Base-by-base conservation (phyloP, 371 early-diverging fungal genomes). In the Synchytrium microbalum region DNA sequence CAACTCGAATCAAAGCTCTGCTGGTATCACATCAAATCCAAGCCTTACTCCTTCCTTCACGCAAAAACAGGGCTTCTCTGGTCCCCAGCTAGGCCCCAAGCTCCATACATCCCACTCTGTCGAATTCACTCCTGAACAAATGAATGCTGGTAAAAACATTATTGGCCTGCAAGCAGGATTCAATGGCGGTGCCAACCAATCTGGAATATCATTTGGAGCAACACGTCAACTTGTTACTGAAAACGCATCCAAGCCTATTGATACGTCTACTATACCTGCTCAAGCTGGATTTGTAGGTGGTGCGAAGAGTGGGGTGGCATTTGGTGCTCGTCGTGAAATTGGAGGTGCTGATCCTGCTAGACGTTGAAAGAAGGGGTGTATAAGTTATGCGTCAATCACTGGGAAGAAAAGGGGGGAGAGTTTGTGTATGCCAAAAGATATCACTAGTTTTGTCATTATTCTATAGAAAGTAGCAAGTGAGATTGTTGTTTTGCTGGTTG, bases 91-190 rank as follows among this genome's bases (percentile, higher is more conserved):
- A 25, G 5, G 3, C 28, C 32, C n/a, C 30, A 33, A 63, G 28
- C 24, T 68, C 8, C 2, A 13, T 23, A 30, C 5, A 10, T 51
- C 13, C 27, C 58, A 77, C 72, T 82, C 82, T 61, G 76, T 85
- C 0, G 65, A 70, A 14, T 90, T 88, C 63, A 80, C 83, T 28
- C 79, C 86, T 51, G 88, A 89, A 60, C 84, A 84, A 26, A 67
- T 89, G 59, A 75, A 79, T 46, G 81, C 81, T 26, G 82, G 87
- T 54, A 83, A 82, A 58, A 64, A 59, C 59, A 63, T 72, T 19
- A 67, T 69, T 53, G 64, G 67, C 16, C 54, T 69, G 32, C 72
- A 72, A 62, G 64, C 64, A 60, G 72, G 72, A 0, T 69, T 51
- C 59, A 63, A 63, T 23, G 66, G 66, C 27, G 72, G 69, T n/a